Conservation (phyloP, 1,139 yeast species). For the Geotrichum klebahnii region DNA sequence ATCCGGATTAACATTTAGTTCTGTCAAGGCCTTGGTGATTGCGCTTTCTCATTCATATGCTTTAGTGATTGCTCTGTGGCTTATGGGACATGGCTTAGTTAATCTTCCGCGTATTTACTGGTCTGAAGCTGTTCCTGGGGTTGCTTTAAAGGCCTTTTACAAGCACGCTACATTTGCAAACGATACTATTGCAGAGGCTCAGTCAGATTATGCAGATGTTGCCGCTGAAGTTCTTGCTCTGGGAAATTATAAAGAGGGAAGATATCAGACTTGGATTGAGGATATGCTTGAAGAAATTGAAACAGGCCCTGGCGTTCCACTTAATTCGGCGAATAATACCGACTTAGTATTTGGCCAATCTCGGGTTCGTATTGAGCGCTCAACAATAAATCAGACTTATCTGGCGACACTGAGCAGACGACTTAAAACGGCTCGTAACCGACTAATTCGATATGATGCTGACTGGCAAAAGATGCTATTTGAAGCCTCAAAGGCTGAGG, state of each 20-base stretch:
- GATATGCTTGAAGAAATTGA: constrained; percentile 35
- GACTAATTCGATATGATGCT: constrained; percentile 38
- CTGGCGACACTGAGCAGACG: constrained; percentile 30
- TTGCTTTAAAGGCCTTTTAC: constrained; percentile 47
- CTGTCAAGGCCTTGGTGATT: constrained; percentile 64
- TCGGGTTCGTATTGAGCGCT: constrained; percentile 29
- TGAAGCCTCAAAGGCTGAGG: constrained; percentile 40
- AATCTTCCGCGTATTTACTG: constrained; percentile 60
- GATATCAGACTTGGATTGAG: constrained; percentile 41
- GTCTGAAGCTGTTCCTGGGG: constrained; percentile 46
- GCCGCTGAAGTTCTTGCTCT: constrained; percentile 58
- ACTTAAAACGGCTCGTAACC: constrained; percentile 29
- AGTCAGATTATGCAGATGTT: constrained; percentile 59
- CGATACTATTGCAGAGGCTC: constrained; percentile 63
- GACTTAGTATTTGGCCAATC: constrained; percentile 24
- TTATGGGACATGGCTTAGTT: constrained; percentile 79
- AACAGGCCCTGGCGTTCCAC: constrained; percentile 26
- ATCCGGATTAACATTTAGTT: constrained; percentile 53
- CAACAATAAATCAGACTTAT: constrained; percentile 32
- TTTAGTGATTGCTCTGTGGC: constrained; percentile 69
- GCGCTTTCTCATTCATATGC: constrained; percentile 80
- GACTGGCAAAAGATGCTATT: constrained; percentile 43
- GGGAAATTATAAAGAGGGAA: constrained; percentile 39
- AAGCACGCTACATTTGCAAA: constrained; percentile 53
- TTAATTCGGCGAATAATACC: constrained; percentile 18